Conservation (phyloP, 805 yeast species). For the Tetrapisispora taiwanensis region DNA sequence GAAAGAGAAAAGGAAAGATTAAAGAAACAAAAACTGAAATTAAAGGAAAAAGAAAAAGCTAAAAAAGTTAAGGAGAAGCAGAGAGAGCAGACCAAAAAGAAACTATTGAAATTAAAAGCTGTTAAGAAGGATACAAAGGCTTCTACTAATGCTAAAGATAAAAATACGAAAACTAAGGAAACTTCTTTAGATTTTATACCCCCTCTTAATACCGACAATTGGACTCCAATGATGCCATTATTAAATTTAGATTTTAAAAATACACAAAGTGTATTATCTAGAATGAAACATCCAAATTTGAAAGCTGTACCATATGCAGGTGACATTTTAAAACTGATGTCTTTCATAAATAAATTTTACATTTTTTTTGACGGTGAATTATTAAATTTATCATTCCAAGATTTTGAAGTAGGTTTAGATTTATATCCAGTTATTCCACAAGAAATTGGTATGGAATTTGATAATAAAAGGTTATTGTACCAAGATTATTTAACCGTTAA, state of each 20-base stretch:
- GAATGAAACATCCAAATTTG: conserved; percentile 11
- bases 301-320: conserved; percentile 22
- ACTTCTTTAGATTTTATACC: neutral
- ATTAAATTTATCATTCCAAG: conserved; percentile 22
- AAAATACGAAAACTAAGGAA: conserved; percentile 2
- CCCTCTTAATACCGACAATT: conserved; percentile 7
- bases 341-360: conserved; percentile 23
- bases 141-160: neutral
- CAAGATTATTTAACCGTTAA: conserved; percentile 17
- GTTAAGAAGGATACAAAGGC: neutral
- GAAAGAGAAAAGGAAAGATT: conserved; percentile 3
- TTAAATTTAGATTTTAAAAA: conserved; percentile 10
- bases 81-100: neutral
- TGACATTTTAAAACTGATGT: conserved; percentile 21
- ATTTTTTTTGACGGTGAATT: conserved; percentile 16
- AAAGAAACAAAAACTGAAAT: conserved; percentile 2
- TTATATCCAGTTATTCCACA: conserved; percentile 11
- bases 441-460: conserved; percentile 5
- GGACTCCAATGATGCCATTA: conserved; percentile 25
- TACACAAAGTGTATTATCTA: conserved; percentile 8
- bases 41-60: conserved; percentile 1
- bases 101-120: neutral
- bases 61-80: neutral
- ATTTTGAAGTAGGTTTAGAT: conserved; percentile 24
- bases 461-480: conserved; percentile 8